Conservation (phyloP, 306 rosid species). For the Medicago lupulina region DNA sequence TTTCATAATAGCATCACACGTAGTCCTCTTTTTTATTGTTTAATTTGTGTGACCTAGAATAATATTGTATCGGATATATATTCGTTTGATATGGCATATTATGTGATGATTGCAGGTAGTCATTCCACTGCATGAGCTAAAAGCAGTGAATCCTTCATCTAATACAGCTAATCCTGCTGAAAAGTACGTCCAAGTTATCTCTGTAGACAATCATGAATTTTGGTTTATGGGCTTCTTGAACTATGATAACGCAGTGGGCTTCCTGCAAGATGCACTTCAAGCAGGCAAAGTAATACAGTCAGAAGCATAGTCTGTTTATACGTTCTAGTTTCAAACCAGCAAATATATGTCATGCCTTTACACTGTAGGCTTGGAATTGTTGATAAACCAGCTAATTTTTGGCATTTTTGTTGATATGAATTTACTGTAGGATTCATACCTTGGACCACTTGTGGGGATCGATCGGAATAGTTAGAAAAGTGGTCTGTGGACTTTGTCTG, state of each 20-base stretch:
- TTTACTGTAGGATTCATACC: constrained; percentile 34
- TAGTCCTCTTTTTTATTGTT: background rate
- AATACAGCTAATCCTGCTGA: constrained; percentile 73
- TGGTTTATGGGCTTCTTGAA: constrained; percentile 96
- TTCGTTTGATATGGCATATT: constrained; percentile 24
- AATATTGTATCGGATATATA: constrained; percentile 19
- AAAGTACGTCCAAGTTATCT: constrained; percentile 79
- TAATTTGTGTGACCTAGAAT: constrained; percentile 5
- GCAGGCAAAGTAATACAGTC: constrained; percentile 47
- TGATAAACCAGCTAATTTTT: constrained; percentile 37
- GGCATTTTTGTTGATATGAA: constrained; percentile 44
- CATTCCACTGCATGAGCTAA: constrained; percentile 83
- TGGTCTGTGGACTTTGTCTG: constrained; percentile 8
- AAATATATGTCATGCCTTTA: constrained; percentile 21
- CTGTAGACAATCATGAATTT: constrained; percentile 83
- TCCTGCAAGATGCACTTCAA: constrained; percentile 63
- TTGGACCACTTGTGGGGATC: constrained; percentile 22
- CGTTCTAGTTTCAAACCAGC: constrained; percentile 36
- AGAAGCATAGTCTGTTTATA: constrained; percentile 46
- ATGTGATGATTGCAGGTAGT: constrained; percentile 57
- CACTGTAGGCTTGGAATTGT: constrained; percentile 41
- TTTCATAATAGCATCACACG: constrained; percentile 1
- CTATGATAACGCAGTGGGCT: constrained; percentile 67
- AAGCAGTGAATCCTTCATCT: constrained; percentile 79
- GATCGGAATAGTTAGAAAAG: constrained; percentile 23